Evolutionary conservation across 2,329 filamentous ascomycete genomes (phyloP).

Genomic region (Pyricularia sp.): DNA sequence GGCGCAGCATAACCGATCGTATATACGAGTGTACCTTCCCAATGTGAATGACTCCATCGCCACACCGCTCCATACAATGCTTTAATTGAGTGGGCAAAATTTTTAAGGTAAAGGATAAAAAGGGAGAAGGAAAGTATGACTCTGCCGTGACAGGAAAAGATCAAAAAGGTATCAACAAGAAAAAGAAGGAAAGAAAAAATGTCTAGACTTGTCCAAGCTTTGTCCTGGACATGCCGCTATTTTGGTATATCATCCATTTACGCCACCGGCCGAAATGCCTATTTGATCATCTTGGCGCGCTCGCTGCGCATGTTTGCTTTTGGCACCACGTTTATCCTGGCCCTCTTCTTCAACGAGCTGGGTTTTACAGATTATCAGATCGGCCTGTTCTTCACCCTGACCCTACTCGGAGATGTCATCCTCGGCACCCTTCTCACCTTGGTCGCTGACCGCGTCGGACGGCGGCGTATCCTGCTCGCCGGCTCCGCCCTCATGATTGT

Average conservation of each 20-base stretch:
- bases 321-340: constrained; percentile 46
- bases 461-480: constrained; percentile 37
- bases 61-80: neutral
- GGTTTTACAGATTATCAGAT: constrained; percentile 43
- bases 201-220: neutral
- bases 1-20: neutral
- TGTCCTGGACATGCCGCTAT: constrained; percentile 22
- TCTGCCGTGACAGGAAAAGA: no score
- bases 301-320: constrained; percentile 49
- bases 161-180: neutral
- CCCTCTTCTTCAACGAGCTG: constrained; percentile 45
- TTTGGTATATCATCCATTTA: constrained; percentile 35
- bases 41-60: neutral
- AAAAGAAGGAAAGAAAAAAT: neutral
- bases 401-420: constrained; percentile 45
- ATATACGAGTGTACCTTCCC: neutral
- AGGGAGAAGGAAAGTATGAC: neutral
- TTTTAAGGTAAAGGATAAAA: neutral
- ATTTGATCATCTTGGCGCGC: constrained; percentile 38
- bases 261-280: constrained; percentile 33
- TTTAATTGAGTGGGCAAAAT: neutral
- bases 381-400: constrained; percentile 52
- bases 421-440: constrained; percentile 44
- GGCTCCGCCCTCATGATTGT: constrained; percentile 43
- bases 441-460: constrained; percentile 44